Conservation (phyloP, 345 rosid genomes). For the Rubroshorea leprosula region DNA sequence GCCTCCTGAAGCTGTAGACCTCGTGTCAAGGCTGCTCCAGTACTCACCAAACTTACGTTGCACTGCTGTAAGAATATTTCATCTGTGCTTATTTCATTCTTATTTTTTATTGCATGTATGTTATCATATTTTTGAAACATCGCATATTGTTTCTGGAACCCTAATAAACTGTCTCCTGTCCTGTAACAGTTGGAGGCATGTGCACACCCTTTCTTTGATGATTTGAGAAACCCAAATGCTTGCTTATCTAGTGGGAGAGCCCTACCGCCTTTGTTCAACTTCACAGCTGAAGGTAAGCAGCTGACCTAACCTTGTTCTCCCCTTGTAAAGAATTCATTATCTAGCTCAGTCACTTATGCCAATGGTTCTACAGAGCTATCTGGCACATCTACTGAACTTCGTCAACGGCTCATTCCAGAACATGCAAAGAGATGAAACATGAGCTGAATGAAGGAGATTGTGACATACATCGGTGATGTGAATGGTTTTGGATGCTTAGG, state of each 20-base stretch:
- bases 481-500: too few species aligned
- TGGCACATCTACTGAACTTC: conserved; percentile 70
- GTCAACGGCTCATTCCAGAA: conserved; percentile 76
- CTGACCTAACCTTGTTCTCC: not conserved
- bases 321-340: not conserved
- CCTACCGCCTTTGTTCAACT: conserved; percentile 84
- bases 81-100: too few species aligned
- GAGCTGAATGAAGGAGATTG: not conserved
- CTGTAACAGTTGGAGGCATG: conserved; percentile 83
- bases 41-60: conserved; percentile 80
- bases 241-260: conserved; percentile 83
- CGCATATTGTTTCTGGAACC: too few species aligned
- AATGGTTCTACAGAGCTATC: conserved; percentile 59
- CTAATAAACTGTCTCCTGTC: not conserved
- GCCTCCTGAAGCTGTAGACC: conserved; percentile 80
- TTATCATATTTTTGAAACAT: too few species aligned
- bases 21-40: conserved; percentile 80
- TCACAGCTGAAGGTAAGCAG: conserved; percentile 90
- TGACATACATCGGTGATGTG: too few species aligned
- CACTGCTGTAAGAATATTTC: conserved; percentile 55
- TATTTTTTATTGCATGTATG: too few species aligned
- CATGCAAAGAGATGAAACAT: conserved; percentile 41
- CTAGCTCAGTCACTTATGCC: conserved; percentile 8
- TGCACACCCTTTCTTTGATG: conserved; percentile 93
- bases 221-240: conserved; percentile 66